Conservation (phyloP, 192 early-diverging fungal species). For the Coemansia nantahalensis region DNA sequence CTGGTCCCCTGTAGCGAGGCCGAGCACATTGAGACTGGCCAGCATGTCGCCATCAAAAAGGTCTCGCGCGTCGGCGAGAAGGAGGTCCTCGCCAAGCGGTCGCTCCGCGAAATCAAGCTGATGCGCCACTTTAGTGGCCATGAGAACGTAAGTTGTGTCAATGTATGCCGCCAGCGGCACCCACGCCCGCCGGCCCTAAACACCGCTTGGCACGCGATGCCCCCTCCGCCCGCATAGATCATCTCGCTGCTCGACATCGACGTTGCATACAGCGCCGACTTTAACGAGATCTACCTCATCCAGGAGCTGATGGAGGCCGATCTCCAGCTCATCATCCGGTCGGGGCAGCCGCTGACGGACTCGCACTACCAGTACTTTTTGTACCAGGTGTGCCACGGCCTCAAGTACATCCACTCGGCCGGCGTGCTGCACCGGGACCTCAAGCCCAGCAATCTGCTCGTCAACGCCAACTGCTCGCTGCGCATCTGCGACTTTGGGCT, state of each 20-base stretch:
- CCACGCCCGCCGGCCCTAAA: too few relatives aligned
- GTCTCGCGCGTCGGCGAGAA: slow-evolving; percentile 81
- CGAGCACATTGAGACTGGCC: slow-evolving; percentile 72
- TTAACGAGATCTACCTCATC: slow-evolving; percentile 94
- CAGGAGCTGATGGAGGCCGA: slow-evolving; percentile 99
- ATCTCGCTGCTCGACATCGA: slow-evolving; percentile 91
- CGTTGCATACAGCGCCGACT: slow-evolving; percentile 75
- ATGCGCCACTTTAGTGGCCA: slow-evolving; percentile 91
- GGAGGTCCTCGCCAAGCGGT: slow-evolving; percentile 84
- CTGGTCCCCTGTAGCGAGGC: slow-evolving; percentile 74
- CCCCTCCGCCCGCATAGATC: slow-evolving; percentile 58
- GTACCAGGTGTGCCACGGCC: slow-evolving; percentile 93
- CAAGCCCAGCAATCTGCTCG: slow-evolving; percentile 88
- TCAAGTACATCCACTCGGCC: slow-evolving; percentile 99
- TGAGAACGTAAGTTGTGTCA: slow-evolving; percentile 74
- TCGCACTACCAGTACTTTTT: slow-evolving; percentile 99
- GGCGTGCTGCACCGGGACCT: slow-evolving; percentile 97
- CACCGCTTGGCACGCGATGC: too few relatives aligned
- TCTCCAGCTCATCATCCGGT: slow-evolving; percentile 94
- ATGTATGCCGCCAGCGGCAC: too few relatives aligned
- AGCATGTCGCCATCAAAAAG: slow-evolving; percentile 93
- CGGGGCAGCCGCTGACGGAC: slow-evolving; percentile 87
- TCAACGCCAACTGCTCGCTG: slow-evolving; percentile 91
- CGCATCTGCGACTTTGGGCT: slow-evolving; percentile 99
- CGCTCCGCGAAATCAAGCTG: slow-evolving; percentile 89